Base-by-base conservation (phyloP, 257 asterid genomes). In the Solanum neorickii region DNA sequence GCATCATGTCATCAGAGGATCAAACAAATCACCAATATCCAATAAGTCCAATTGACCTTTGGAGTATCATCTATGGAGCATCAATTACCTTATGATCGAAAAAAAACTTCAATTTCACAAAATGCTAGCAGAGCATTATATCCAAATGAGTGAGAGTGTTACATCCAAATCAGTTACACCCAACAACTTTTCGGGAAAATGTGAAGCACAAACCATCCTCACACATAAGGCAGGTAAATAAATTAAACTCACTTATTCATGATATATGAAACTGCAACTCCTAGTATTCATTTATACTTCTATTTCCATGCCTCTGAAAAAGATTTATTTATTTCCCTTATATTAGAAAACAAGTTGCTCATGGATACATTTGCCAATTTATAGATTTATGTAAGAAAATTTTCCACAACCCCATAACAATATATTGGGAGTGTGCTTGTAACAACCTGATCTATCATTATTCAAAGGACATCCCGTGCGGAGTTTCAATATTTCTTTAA, bases 161-260 rank as follows among this genome's bases (percentile, higher is more conserved):
- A 83, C 6, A 89, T 95, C 3, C 89, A 92, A 16, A 94, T 91
- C 1, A 98, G 94, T 47, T 95, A 98, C 2, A 87, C 89, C 2
- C 83, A 95, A 47, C 91, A 93, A 41, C 83, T 94, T 33, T 93
- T 94, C 2, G 97, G 93, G 12, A 93, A 98, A 2, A 89, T 95
- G 95, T 89, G 98, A 87, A 94, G 98, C 89, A 94, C 98, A 0
- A 92, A 66, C 0, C 94, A 95, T 70, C 99, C 99, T 3, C n/a
- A 56, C 65, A 18, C 4, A 10, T 18, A 0, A 18, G 2, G 4
- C 10, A 1, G n/a, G n/a, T 90, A 87, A 89, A 92, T 83, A 94
- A 91, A 3, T 89, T 95, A 23, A 89, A 95, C 15, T 90, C 94
- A 0, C 20, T 74, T 49, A 84, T 94, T 35, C 85, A 92, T 25